A percentile compares a stretch with the other conserved stretches of the same genome.
phyloP scores from a whole-genome alignment of 805 yeast species.

The Teunomyces cretensis region DNA sequence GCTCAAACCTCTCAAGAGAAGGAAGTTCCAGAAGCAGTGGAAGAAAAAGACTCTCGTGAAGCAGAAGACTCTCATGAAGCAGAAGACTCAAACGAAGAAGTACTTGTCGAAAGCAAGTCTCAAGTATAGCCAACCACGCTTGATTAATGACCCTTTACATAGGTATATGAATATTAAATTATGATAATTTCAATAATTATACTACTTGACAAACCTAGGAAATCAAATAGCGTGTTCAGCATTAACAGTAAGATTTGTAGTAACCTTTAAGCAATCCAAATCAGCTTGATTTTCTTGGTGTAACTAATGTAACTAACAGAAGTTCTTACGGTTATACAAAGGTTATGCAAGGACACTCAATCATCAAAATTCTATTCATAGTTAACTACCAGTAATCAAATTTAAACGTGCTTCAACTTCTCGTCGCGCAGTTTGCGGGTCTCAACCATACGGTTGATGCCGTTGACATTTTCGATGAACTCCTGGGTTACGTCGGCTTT shows the following conservation, averaged over 20 bases:
- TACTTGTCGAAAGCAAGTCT: too few species aligned
- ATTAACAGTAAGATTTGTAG: too few species aligned
- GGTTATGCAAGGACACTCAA: too few species aligned
- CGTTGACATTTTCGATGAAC: slow-evolving; percentile 8
- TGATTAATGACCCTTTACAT: neutral
- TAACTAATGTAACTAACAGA: too few species aligned
- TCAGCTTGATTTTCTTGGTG: too few species aligned
- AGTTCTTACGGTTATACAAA: too few species aligned
- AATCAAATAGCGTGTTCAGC: too few species aligned
- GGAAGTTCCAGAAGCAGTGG: neutral
- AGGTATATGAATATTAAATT: neutral
- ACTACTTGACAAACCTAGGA: too few species aligned
- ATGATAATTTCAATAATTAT: too few species aligned
- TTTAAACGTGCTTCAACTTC: neutral
- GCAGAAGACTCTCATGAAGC: neutral
- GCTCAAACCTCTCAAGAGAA: neutral
- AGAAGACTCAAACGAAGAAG: too few species aligned
- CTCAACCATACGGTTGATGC: neutral
- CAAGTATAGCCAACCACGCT: neutral
- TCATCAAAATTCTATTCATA: too few species aligned
- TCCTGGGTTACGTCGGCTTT: slow-evolving; percentile 7
- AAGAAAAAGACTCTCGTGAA: neutral
- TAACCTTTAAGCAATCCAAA: too few species aligned
- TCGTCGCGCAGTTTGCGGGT: neutral
- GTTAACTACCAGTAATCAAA: neutral